Percentiles rank a stretch among this genome's conserved stretches.
phyloP scores from a whole-genome alignment of 352 stramenopile genomes.

The Thraustotheca clavata region DNA sequence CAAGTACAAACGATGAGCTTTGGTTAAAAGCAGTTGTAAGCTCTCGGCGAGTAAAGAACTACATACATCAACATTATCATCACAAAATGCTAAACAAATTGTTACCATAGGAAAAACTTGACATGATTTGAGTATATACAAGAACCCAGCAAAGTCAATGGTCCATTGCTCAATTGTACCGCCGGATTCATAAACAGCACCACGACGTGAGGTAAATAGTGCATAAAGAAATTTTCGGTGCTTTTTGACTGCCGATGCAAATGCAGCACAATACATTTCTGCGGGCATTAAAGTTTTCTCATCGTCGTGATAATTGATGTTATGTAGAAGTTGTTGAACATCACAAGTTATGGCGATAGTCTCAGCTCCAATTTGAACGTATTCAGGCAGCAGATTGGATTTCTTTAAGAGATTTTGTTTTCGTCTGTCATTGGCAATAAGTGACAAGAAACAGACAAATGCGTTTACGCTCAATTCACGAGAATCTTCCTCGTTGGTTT shows the following conservation, averaged over 20 bases:
- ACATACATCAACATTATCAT: background rate
- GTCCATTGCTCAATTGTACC: background rate
- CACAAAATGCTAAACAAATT: background rate
- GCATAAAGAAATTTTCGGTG: conserved; percentile 2
- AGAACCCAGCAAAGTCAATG: background rate
- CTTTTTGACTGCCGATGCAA: conserved; percentile 1
- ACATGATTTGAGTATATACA: background rate
- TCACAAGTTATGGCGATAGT: too few species aligned
- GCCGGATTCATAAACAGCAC: background rate
- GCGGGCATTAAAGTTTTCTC: background rate
- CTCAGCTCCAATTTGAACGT: background rate
- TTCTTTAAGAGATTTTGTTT: background rate
- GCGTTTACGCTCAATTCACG: background rate
- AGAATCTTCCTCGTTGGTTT: too few species aligned
- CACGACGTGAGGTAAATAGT: background rate
- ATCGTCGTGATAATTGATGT: too few species aligned
- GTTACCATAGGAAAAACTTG: conserved; percentile 17
- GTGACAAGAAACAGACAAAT: background rate
- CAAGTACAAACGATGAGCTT: background rate
- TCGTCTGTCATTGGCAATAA: background rate
- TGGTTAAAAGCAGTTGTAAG: background rate
- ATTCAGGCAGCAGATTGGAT: background rate
- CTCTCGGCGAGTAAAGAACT: conserved; percentile 16
- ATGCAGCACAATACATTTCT: background rate
- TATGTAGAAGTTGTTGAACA: too few species aligned